phyloP scores from a whole-genome alignment of 306 rosid genomes.

The Herpetospermum pedunculosum region DNA sequence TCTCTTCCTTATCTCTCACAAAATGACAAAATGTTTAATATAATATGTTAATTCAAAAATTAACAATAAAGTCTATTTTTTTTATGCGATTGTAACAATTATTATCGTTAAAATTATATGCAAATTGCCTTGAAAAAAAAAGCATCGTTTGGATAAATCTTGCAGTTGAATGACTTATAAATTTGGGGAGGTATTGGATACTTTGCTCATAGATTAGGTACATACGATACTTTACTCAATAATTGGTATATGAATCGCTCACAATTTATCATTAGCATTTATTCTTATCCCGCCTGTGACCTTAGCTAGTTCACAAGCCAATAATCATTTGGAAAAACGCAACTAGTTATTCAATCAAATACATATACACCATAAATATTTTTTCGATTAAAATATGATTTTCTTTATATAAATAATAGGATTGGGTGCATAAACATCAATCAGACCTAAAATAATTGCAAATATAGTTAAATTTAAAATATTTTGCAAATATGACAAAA shows the following conservation, averaged over 20 bases:
- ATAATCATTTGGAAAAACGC: background rate
- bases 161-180: background rate
- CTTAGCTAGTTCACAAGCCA: slow-evolving; percentile 1
- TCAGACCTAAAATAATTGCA: too few species aligned
- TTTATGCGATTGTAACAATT: background rate
- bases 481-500: too few species aligned
- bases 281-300: background rate
- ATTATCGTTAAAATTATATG: background rate
- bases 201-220: background rate
- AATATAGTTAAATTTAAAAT: too few species aligned
- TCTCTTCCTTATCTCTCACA: background rate
- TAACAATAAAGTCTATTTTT: too few species aligned
- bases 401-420: too few species aligned
- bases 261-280: background rate
- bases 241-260: slow-evolving; percentile 2
- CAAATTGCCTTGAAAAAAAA: background rate
- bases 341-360: too few species aligned
- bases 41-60: too few species aligned
- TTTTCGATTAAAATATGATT: too few species aligned
- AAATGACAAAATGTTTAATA: too few species aligned
- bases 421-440: too few species aligned
- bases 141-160: background rate
- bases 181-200: slow-evolving; percentile 7
- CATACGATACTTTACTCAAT: slow-evolving; percentile 7
- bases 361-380: too few species aligned